Base-by-base conservation (phyloP, 1,284 basidiomycete genomes). In the Baeospora myosura region DNA sequence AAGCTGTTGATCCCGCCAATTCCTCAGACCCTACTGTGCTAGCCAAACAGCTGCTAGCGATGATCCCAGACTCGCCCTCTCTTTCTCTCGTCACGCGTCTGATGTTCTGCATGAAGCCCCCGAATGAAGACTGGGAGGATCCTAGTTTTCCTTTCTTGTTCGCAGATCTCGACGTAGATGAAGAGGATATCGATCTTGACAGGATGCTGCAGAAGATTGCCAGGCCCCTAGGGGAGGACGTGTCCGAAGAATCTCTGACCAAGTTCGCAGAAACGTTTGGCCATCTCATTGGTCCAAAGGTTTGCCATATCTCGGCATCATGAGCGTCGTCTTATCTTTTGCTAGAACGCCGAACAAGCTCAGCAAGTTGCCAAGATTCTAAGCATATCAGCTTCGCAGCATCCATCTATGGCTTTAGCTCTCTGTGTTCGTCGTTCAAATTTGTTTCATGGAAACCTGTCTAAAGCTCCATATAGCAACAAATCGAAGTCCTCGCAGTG, bases 81-180 rank as follows among this genome's bases (percentile, higher is more conserved):
- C 66, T 88, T 2, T 61, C 72, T 4, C 68, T 85, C 10, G 69
- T 81, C 31, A 69, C 81, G 29, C 71, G 79, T 21, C 65, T 87
- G 10, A 78, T 86, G 69, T 81, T 86, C 49, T 86, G 83, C 54
- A 60, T 88, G 41, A 88, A 88, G 53, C 81, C 81, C 1, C 65
- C 72, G 8, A 72, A 76, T 48, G 79, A 85, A 16, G 82, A 87
- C 48, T 87, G 84, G 83, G 83, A 87, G 47, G 61, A 76, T 28
- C 74, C 74, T 2, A 73, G 77, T 11, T 88, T 86, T 53, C 85
- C 85, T 0, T 73, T 79, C 55, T 52, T 86, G 12, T 76, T 80
- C 50, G 70, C 80, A 10, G 68, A 77, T 50, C 32, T 31, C 16
- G 6, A 57, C 28, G 46, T 51, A 23, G 66, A 70, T 14, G 61